Evolutionary conservation across 495 filamentous ascomycete genomes (phyloP).

Genomic region (Glonium stellatum): DNA sequence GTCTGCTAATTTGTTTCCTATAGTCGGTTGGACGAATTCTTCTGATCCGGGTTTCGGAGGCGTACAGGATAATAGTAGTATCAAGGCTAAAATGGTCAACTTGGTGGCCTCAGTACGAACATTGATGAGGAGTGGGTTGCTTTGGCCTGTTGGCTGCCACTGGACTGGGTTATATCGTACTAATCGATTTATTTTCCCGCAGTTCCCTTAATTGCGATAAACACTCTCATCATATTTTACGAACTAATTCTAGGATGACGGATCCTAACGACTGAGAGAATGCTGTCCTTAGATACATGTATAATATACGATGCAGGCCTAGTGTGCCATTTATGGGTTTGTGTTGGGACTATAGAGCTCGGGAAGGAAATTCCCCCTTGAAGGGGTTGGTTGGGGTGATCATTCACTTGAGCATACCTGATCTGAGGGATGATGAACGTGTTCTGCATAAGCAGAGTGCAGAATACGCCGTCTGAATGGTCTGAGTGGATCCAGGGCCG

Average conservation of each 20-base stretch:
- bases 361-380: no score
- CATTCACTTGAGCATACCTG: no score
- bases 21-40: constrained; percentile 74
- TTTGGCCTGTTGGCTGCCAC: not conserved
- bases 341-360: no score
- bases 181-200: not conserved
- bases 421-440: no score
- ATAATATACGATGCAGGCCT: no score
- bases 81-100: constrained; percentile 81
- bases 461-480: no score
- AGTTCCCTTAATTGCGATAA: constrained; percentile 94
- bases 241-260: constrained; percentile 14
- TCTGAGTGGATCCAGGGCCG: no score
- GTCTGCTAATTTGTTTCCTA: not conserved
- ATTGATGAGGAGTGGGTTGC: constrained; percentile 81
- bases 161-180: not conserved
- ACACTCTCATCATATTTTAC: constrained; percentile 58
- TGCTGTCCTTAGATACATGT: no score
- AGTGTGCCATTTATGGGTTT: no score
- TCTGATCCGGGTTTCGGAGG: constrained; percentile 70
- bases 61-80: constrained; percentile 62
- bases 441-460: no score
- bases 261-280: not conserved
- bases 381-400: no score
- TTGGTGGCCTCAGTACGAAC: constrained; percentile 86